phyloP scores from a whole-genome alignment of 495 filamentous ascomycete species.

The Mytilinidion resinicola region DNA sequence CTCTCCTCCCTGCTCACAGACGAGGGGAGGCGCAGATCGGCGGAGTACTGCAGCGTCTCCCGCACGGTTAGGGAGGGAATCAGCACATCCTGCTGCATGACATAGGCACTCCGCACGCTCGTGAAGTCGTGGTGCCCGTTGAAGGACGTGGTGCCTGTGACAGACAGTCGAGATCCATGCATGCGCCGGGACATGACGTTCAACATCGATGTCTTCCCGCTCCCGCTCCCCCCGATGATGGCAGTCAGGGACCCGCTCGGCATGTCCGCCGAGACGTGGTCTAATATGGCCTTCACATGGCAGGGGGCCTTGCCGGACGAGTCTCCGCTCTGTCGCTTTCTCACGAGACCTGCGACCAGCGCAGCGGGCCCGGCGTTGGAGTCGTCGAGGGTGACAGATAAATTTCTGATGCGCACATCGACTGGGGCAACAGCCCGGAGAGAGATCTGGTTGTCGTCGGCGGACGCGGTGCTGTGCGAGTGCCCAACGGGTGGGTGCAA shows the following conservation, averaged over 20 bases:
- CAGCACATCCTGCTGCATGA: conserved; percentile 71
- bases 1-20: conserved; percentile 54
- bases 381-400: conserved; percentile 22
- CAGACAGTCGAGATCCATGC: conserved; percentile 46
- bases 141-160: conserved; percentile 50
- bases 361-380: conserved; percentile 2
- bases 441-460: conserved; percentile 16
- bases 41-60: conserved; percentile 65
- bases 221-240: conserved; percentile 67
- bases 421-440: conserved; percentile 23
- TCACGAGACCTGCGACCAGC: conserved; percentile 2
- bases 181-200: conserved; percentile 64
- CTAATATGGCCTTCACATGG: conserved; percentile 42
- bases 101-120: conserved; percentile 57
- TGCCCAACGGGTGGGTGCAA: neutral
- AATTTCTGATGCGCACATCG: conserved; percentile 12
- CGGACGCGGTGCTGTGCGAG: neutral
- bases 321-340: neutral
- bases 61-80: conserved; percentile 64
- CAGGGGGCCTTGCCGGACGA: neutral
- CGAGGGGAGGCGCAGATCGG: conserved; percentile 60
- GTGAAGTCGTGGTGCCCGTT: conserved; percentile 49
- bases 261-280: conserved; percentile 50
- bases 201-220: conserved; percentile 66
- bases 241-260: conserved; percentile 59